phyloP scores from a whole-genome alignment of 768 basidiomycete species.

The Suillus lakei region DNA sequence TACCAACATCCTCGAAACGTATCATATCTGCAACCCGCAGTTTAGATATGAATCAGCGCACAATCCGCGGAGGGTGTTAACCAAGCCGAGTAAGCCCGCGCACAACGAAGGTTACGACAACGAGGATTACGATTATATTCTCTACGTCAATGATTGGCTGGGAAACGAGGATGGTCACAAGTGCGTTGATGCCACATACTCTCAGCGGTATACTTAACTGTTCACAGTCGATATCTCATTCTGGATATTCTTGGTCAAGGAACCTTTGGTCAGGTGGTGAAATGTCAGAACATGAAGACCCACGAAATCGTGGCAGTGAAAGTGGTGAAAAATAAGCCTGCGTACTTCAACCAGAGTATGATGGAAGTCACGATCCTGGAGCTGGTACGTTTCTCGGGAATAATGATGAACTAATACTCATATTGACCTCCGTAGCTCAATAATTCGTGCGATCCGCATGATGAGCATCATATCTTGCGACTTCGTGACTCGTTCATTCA shows the following conservation, averaged over 20 bases:
- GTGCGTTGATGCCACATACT: slow-evolving; percentile 50
- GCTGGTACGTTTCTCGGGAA: slow-evolving; percentile 63
- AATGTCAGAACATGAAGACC: slow-evolving; percentile 99
- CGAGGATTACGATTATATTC: slow-evolving; percentile 98
- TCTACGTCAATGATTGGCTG: slow-evolving; percentile 98
- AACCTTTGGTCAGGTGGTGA: slow-evolving; percentile 99
- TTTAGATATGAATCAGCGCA: slow-evolving; percentile 95
- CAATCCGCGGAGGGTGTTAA: slow-evolving; percentile 95
- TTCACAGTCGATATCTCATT: slow-evolving; percentile 80
- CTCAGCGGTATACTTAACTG: slow-evolving; percentile 15
- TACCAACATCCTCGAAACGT: slow-evolving; percentile 87
- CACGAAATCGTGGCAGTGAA: slow-evolving; percentile 99
- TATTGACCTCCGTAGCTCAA: slow-evolving; percentile 68
- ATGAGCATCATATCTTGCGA: slow-evolving; percentile 96
- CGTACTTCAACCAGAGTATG: slow-evolving; percentile 99
- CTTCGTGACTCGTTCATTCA: slow-evolving; percentile 97
- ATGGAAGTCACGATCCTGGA: slow-evolving; percentile 99
- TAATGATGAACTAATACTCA: neutral
- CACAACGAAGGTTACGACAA: slow-evolving; percentile 99
- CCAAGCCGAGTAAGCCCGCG: slow-evolving; percentile 94
- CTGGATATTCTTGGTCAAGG: slow-evolving; percentile 98
- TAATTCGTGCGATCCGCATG: slow-evolving; percentile 89
- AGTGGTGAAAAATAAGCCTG: slow-evolving; percentile 99
- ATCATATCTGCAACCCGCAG: slow-evolving; percentile 90
- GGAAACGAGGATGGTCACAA: slow-evolving; percentile 95